Evolutionary conservation across 1,139 yeast species (phyloP), one percentile per base, ranked within the genome.

Genomic region (Saccharomyces pastorianus): DNA sequence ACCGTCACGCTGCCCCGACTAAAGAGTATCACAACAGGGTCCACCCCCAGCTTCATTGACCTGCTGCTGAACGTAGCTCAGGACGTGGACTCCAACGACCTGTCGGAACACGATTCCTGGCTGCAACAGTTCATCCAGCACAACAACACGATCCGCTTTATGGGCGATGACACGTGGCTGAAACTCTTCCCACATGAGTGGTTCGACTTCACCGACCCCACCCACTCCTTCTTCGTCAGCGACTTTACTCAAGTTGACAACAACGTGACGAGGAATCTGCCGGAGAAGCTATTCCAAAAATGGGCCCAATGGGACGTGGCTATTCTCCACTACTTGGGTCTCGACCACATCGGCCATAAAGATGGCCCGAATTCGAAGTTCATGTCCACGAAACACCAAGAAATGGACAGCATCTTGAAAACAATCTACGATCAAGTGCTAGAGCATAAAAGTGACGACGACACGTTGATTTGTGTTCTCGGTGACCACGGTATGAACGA

Each of bases 81-180:
- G 62, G 95, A 85, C 48, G 97, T 93, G 63, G 75, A 82, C 1
- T 81, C 95, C 0, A 88, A 93, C 9, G 84, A 90, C 0, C 68
- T 90, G 50, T 76, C 81, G 0, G 80, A 78, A 52, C 95, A 87
- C 61, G 99, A 95, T 68, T 86, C 95, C 17, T 91, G 98, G 96
- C 68, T 91, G 11, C 73, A 76, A 44, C 98, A 93, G 67, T 75
- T 90, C 41, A 41, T 46, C 70, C 70, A 72, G 47, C 50, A 58
- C 1, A 60, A 68, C 4, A 73, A 73, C 31, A 79, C 78, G 62
- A 74, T 93, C 46, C 85, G 89, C 64, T 89, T 93, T 79, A 93
- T 81, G 73, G 99, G 99, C 27, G 99, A 93, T 69, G 99, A 93
- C 67, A 93, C 99, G 0, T 95, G 99, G 99, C 72, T 91, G 60